These are phyloP conservation scores for Lactarius akahatsu DNA, from an alignment of 768 basidiomycete species.

Conservation along the genomic window DNA sequence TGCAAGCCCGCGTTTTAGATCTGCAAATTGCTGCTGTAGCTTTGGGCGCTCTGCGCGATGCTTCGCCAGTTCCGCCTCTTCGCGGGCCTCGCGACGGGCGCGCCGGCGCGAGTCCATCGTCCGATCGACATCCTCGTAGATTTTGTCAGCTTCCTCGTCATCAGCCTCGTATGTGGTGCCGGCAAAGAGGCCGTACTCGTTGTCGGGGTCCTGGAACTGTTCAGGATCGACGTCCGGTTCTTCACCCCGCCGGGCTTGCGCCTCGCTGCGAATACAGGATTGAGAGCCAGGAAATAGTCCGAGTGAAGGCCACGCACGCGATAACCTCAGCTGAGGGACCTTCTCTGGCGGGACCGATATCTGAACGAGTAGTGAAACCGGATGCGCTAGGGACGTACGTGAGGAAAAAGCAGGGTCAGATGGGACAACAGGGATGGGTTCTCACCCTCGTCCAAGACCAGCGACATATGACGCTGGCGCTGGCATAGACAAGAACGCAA, in stretches of 20 bases:
- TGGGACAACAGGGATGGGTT: slow-evolving; percentile 18
- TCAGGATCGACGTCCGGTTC: slow-evolving; percentile 87
- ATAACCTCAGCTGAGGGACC: slow-evolving; percentile 90
- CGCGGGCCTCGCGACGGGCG: slow-evolving; percentile 74
- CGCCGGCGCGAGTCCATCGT: slow-evolving; percentile 87
- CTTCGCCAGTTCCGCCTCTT: slow-evolving; percentile 69
- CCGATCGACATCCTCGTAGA: slow-evolving; percentile 89
- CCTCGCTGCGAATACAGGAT: slow-evolving; percentile 56
- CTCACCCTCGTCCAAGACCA: slow-evolving; percentile 95
- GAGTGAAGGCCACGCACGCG: slow-evolving; percentile 55
- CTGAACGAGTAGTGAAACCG: slow-evolving; percentile 95
- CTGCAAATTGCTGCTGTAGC: slow-evolving; percentile 93
- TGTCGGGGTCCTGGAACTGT: slow-evolving; percentile 95
- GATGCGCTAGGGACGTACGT: slow-evolving; percentile 62
- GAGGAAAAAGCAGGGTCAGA: slow-evolving; percentile 14
- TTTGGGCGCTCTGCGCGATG: slow-evolving; percentile 88
- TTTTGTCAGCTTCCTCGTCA: slow-evolving; percentile 95
- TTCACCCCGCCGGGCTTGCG: slow-evolving; percentile 82
- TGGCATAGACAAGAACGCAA: slow-evolving; percentile 87
- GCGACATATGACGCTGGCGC: slow-evolving; percentile 97
- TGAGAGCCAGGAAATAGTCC: slow-evolving; percentile 4
- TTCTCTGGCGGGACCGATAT: slow-evolving; percentile 97
- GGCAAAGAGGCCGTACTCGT: slow-evolving; percentile 93
- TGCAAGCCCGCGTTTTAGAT: slow-evolving; percentile 87
- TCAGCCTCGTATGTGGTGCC: slow-evolving; percentile 96